Evolutionary conservation across 495 filamentous ascomycete species (phyloP).

Genomic region (Trichoderma asperelloides): DNA sequence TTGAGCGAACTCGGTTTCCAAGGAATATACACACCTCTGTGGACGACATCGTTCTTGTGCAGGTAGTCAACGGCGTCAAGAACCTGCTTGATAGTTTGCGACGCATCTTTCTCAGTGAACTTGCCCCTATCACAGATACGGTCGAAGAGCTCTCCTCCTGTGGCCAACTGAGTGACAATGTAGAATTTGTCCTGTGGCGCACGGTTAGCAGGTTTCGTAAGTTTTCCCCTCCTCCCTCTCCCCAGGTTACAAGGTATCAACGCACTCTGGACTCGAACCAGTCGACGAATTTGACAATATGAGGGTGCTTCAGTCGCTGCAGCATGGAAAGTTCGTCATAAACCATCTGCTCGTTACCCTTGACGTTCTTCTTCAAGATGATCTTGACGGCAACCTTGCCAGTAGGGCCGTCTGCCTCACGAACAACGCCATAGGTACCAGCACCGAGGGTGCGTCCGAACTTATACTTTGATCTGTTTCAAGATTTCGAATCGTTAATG

Average conservation of each 20-base stretch:
- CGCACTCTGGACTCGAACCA: conserved; percentile 94
- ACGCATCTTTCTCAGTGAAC: conserved; percentile 98
- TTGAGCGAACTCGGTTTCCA: no score
- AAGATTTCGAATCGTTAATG: conserved; percentile 13
- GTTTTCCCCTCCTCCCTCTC: not conserved
- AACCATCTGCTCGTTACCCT: conserved; percentile 96
- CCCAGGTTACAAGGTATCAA: not conserved
- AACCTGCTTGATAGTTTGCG: conserved; percentile 91
- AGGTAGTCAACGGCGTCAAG: conserved; percentile 92
- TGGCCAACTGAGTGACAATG: conserved; percentile 95
- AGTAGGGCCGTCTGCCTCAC: conserved; percentile 74
- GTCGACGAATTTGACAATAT: conserved; percentile 96
- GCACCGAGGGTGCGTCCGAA: conserved; percentile 92
- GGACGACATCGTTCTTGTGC: conserved; percentile 90
- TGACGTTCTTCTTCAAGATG: conserved; percentile 98
- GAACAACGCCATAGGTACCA: conserved; percentile 96
- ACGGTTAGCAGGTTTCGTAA: not conserved
- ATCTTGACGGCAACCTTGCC: conserved; percentile 97
- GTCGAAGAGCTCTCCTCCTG: conserved; percentile 95
- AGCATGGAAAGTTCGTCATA: conserved; percentile 94
- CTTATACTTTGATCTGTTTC: conserved; percentile 64
- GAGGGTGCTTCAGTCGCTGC: conserved; percentile 79
- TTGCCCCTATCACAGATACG: conserved; percentile 96
- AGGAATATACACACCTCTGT: conserved; percentile 58
- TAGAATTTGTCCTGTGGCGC: conserved; percentile 92